phyloP scores from a whole-genome alignment of 2,329 filamentous ascomycete species.

The Macrophomina pseudophaseolina region DNA sequence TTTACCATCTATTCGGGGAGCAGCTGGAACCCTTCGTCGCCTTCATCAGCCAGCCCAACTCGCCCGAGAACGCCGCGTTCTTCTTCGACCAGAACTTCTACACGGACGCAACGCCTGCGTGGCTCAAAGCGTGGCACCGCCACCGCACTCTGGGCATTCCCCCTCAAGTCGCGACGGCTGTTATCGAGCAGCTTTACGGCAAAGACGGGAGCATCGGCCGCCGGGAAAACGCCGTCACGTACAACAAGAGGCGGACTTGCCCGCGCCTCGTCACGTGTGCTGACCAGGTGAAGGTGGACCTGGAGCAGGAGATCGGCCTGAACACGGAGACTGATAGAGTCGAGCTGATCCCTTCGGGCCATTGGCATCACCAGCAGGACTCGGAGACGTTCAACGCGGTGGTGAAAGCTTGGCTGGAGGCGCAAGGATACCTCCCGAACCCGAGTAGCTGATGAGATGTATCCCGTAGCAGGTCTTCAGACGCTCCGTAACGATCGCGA shows the following conservation, averaged over 20 bases:
- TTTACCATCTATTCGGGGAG: slow-evolving; percentile 26
- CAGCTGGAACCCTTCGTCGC: slow-evolving; percentile 21
- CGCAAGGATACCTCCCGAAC: not conserved
- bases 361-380: slow-evolving; percentile 32
- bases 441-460: not conserved
- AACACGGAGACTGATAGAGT: slow-evolving; percentile 27
- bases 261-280: slow-evolving; percentile 30
- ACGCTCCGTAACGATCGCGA: not conserved
- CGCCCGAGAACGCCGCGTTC: not conserved
- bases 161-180: slow-evolving; percentile 26
- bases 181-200: slow-evolving; percentile 23
- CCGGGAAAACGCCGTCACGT: slow-evolving; percentile 26
- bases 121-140: slow-evolving; percentile 32
- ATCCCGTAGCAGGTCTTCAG: not conserved
- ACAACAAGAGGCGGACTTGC: slow-evolving; percentile 28
- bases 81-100: slow-evolving; percentile 1
- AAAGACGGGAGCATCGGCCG: slow-evolving; percentile 26
- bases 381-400: slow-evolving; percentile 31
- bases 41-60: not conserved
- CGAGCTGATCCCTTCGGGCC: slow-evolving; percentile 28
- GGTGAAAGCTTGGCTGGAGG: slow-evolving; percentile 31
- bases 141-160: slow-evolving; percentile 28
- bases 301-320: slow-evolving; percentile 30
- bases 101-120: slow-evolving; percentile 26
- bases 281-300: slow-evolving; percentile 27